Conservation (phyloP, 2,329 filamentous ascomycete genomes). For the Colletotrichum australisinense region DNA sequence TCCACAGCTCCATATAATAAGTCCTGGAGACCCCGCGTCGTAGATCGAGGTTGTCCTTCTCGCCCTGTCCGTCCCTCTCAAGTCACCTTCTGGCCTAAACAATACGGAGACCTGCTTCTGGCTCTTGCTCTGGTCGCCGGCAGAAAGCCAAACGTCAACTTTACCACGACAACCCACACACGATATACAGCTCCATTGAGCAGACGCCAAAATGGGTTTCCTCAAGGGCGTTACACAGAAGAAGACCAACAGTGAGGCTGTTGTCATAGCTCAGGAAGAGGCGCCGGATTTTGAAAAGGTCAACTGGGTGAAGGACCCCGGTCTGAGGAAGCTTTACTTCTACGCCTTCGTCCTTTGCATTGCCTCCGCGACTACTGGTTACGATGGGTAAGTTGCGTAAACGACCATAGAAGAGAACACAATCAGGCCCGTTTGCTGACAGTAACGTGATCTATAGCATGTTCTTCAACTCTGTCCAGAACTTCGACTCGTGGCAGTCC, state of each 20-base stretch:
- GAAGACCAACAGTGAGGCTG: slow-evolving; percentile 29
- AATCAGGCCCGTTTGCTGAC: slow-evolving; percentile 11
- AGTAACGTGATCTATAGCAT: slow-evolving; percentile 44
- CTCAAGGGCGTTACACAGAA: slow-evolving; percentile 31
- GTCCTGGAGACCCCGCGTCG: slow-evolving; percentile 29
- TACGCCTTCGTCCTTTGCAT: slow-evolving; percentile 62
- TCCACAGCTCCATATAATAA: slow-evolving; percentile 30
- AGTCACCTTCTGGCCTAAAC: slow-evolving; percentile 10
- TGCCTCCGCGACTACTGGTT: slow-evolving; percentile 67
- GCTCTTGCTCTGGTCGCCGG: slow-evolving; percentile 17
- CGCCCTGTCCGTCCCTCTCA: slow-evolving; percentile 3
- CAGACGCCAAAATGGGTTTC: slow-evolving; percentile 23
- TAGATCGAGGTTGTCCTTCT: not conserved
- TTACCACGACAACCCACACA: not conserved
- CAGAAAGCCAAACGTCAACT: not conserved
- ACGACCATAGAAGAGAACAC: not conserved
- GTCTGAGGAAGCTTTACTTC: slow-evolving; percentile 66
- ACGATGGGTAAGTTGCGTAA: slow-evolving; percentile 58
- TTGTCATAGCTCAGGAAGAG: slow-evolving; percentile 53
- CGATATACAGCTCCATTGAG: slow-evolving; percentile 5
- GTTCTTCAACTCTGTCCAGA: slow-evolving; percentile 58
- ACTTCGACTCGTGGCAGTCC: slow-evolving; percentile 56
- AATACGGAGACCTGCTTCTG: slow-evolving; percentile 21
- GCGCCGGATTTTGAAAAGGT: slow-evolving; percentile 63
- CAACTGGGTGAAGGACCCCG: slow-evolving; percentile 65